Conservation (phyloP, 768 basidiomycete genomes). For the Leccinum rimulosum region DNA sequence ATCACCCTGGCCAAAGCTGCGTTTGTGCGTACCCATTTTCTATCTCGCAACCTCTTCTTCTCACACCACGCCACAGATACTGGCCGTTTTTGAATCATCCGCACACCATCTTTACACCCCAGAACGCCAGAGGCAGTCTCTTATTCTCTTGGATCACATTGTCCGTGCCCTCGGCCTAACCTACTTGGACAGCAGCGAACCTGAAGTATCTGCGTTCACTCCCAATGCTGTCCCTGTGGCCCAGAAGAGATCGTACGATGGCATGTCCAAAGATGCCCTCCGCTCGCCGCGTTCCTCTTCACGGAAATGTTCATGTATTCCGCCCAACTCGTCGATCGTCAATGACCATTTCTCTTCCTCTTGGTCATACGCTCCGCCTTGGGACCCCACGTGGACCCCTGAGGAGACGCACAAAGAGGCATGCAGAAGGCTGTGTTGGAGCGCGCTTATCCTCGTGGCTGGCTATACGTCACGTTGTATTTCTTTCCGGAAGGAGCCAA, state of each 20-base stretch:
- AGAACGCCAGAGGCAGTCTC: slow-evolving; percentile 49
- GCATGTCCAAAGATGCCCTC: slow-evolving; percentile 25
- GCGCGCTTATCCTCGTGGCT: slow-evolving; percentile 64
- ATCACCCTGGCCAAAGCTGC: slow-evolving; percentile 71
- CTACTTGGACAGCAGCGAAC: slow-evolving; percentile 54
- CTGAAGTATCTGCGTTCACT: slow-evolving; percentile 50
- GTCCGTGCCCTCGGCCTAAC: slow-evolving; percentile 56
- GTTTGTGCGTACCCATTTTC: slow-evolving; percentile 41
- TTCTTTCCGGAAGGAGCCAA: slow-evolving; percentile 57
- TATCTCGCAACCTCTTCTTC: background rate
- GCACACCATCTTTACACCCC: slow-evolving; percentile 64
- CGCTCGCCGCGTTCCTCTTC: slow-evolving; percentile 27
- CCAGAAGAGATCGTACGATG: slow-evolving; percentile 29
- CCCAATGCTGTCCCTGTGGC: slow-evolving; percentile 51
- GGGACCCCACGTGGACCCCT: slow-evolving; percentile 57
- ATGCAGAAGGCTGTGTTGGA: slow-evolving; percentile 75
- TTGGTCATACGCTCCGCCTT: slow-evolving; percentile 54
- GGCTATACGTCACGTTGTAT: slow-evolving; percentile 68
- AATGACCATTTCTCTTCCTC: slow-evolving; percentile 37
- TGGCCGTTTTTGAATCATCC: slow-evolving; percentile 76
- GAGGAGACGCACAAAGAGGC: slow-evolving; percentile 64
- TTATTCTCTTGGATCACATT: slow-evolving; percentile 62
- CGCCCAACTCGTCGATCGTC: slow-evolving; percentile 32
- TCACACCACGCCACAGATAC: slow-evolving; percentile 45
- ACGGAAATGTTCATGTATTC: slow-evolving; percentile 48